Conservation (phyloP, 2,329 filamentous ascomycete species). For the Alternaria panax region DNA sequence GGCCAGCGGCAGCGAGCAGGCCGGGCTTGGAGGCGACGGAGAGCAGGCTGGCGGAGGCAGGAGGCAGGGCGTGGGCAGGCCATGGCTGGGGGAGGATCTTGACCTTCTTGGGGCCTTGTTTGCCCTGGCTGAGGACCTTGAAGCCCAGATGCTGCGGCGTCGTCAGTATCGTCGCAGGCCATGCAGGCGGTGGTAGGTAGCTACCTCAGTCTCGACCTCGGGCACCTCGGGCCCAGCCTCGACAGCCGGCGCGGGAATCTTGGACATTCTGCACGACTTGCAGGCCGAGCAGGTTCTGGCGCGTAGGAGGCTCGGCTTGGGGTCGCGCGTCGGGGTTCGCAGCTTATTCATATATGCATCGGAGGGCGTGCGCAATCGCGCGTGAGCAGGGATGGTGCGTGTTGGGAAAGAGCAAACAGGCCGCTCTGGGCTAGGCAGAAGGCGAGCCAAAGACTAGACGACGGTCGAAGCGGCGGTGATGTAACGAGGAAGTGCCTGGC, state of each 20-base stretch:
- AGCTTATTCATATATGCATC: slow-evolving; percentile 39
- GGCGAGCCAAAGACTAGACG: slow-evolving; percentile 19
- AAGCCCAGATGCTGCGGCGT: slow-evolving; percentile 75
- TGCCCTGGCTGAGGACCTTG: slow-evolving; percentile 59
- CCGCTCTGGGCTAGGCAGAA: slow-evolving; percentile 10
- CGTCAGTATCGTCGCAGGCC: slow-evolving; percentile 17
- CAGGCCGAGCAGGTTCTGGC: slow-evolving; percentile 71
- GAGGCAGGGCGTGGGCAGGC: slow-evolving; percentile 72
- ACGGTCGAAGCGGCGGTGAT: slow-evolving; percentile 28
- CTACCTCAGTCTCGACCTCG: slow-evolving; percentile 83
- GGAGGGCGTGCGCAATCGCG: slow-evolving; percentile 28
- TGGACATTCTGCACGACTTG: slow-evolving; percentile 62
- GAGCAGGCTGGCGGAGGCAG: slow-evolving; percentile 80
- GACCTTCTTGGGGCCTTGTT: slow-evolving; percentile 82
- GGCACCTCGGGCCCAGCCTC: slow-evolving; percentile 72
- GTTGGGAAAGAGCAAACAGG: slow-evolving; percentile 11
- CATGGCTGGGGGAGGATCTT: slow-evolving; percentile 79
- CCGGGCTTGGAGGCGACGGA: slow-evolving; percentile 81
- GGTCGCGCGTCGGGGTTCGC: slow-evolving; percentile 36
- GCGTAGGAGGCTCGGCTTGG: slow-evolving; percentile 34
- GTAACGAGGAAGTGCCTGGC: slow-evolving; percentile 23
- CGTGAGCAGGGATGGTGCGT: slow-evolving; percentile 16
- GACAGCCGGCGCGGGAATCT: slow-evolving; percentile 51
- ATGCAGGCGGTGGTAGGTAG: slow-evolving; percentile 1
- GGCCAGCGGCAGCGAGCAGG: slow-evolving; percentile 85